Conservation (phyloP, 2,329 filamentous ascomycete species). For the Fusarium chlamydosporum region DNA sequence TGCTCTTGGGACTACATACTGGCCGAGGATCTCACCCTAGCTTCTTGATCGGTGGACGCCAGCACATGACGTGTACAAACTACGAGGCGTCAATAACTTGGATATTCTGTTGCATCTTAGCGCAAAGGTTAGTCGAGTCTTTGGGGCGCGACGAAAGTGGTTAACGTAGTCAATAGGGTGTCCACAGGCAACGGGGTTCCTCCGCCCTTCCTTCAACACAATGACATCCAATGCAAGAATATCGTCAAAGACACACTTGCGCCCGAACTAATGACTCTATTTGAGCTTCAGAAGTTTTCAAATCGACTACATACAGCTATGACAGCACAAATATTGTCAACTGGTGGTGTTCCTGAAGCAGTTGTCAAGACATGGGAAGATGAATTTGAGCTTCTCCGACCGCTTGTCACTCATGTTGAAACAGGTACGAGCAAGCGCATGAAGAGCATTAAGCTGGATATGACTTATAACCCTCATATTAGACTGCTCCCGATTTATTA, state of each 20-base stretch:
- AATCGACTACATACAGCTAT: constrained; percentile 65
- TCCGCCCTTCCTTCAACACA: constrained; percentile 65
- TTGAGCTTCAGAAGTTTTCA: constrained; percentile 66
- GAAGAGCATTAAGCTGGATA: accelerated
- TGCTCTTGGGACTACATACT: constrained; percentile 66
- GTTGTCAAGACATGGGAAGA: constrained; percentile 65
- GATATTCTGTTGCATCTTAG: constrained; percentile 67
- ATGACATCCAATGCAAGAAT: constrained; percentile 61
- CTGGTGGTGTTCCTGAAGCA: constrained; percentile 62
- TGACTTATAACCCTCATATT: background rate
- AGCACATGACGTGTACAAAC: constrained; percentile 61
- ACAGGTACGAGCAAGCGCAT: constrained; percentile 56
- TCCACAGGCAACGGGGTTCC: constrained; percentile 63
- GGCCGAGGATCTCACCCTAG: constrained; percentile 66
- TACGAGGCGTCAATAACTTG: constrained; percentile 68
- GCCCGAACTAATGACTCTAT: constrained; percentile 59
- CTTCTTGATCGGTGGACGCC: constrained; percentile 61
- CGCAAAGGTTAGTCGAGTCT: constrained; percentile 59
- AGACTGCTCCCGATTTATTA: constrained; percentile 65
- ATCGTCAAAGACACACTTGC: constrained; percentile 59
- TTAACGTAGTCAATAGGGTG: constrained; percentile 36
- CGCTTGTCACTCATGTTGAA: constrained; percentile 62
- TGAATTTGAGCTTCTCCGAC: constrained; percentile 65
- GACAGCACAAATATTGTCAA: constrained; percentile 62
- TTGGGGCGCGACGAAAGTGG: background rate